A percentile compares a stretch with the other conserved stretches of the same genome.
phyloP scores from a whole-genome alignment of 2,329 filamentous ascomycete genomes.

The Pseudocercospora pini-densiflorae region DNA sequence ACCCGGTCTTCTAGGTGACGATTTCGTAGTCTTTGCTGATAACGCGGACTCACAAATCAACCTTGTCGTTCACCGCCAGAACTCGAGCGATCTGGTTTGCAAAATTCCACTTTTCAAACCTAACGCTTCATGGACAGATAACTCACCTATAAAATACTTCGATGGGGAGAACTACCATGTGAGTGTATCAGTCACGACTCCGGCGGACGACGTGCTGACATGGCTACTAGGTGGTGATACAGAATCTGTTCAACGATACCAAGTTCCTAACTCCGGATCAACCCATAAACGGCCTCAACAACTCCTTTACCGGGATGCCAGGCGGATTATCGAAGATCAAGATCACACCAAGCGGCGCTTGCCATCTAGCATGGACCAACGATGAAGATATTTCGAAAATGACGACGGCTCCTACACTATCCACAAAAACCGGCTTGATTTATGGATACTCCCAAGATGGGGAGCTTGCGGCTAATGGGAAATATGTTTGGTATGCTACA shows the following conservation, averaged over 20 bases:
- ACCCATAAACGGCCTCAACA: not conserved
- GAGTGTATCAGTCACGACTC: too few species aligned
- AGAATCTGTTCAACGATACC: not conserved
- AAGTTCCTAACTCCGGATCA: not conserved
- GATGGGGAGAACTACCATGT: not conserved
- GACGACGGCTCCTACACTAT: not conserved
- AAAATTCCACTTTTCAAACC: not conserved
- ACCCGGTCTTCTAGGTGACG: not conserved
- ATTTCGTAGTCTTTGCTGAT: not conserved
- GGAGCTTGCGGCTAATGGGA: not conserved
- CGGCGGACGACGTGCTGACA: too few species aligned
- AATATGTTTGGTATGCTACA: conserved; percentile 4
- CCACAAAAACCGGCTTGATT: not conserved
- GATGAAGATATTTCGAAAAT: not conserved
- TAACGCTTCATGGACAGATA: not conserved
- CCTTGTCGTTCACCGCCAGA: not conserved
- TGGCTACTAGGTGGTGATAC: too few species aligned
- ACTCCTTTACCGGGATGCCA: not conserved
- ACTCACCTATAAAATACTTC: not conserved
- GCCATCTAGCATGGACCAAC: not conserved
- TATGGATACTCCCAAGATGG: not conserved
- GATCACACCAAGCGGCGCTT: not conserved
- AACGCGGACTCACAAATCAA: conserved; percentile 1
- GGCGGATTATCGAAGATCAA: not conserved
- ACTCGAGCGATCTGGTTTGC: not conserved